These are phyloP conservation scores for Trichomonascaceae sp. DNA, from an alignment of 1,139 yeast species.

Conservation along the genomic window DNA sequence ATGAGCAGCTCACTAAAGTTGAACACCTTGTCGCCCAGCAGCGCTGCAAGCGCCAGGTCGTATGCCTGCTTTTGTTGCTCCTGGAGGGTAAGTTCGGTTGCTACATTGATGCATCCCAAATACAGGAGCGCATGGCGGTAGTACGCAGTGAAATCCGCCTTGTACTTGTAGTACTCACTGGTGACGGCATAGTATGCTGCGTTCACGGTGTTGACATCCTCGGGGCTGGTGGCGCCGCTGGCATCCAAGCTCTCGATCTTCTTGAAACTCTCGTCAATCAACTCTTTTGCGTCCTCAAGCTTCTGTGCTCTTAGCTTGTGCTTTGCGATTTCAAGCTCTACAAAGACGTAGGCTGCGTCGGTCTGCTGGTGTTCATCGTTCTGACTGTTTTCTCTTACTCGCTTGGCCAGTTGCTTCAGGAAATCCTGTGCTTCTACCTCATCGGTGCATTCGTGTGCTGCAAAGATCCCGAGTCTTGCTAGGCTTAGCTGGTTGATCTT, in stretches of 20 bases:
- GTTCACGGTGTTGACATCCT: conserved; percentile 43
- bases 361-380: conserved; percentile 20
- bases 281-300: conserved; percentile 49
- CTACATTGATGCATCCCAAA: conserved; percentile 46
- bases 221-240: conserved; percentile 44
- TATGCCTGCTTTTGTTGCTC: conserved; percentile 47
- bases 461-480: conserved; percentile 58
- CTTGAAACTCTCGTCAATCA: conserved; percentile 48
- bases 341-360: conserved; percentile 35
- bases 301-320: conserved; percentile 47
- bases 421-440: conserved; percentile 43
- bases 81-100: conserved; percentile 39
- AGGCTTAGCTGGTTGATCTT: conserved; percentile 70
- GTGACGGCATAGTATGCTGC: conserved; percentile 76
- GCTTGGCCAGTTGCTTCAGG: conserved; percentile 37
- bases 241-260: conserved; percentile 38
- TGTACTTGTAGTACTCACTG: conserved; percentile 62
- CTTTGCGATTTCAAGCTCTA: conserved; percentile 69
- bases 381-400: conserved; percentile 32
- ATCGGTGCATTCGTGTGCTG: conserved; percentile 35
- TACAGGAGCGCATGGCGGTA: conserved; percentile 56
- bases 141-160: conserved; percentile 66
- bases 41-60: conserved; percentile 75
- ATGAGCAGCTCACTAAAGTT: conserved; percentile 90
- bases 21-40: conserved; percentile 83